Evolutionary conservation across 352 stramenopile genomes (phyloP).

Genomic region (Globisporangium yorkense): DNA sequence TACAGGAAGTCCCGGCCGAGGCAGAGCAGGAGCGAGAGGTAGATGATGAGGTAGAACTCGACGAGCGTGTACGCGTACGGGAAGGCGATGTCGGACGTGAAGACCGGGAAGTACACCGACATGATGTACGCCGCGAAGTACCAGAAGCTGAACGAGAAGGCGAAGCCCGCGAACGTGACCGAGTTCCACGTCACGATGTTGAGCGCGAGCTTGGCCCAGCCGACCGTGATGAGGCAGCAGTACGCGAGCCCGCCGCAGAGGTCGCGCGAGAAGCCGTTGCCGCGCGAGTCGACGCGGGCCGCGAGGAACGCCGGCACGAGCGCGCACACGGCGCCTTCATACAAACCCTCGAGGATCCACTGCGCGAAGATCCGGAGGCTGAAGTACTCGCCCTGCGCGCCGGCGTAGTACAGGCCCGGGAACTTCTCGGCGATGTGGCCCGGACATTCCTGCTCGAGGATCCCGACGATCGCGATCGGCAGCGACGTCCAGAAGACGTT

Average conservation of each 20-base stretch:
- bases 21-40: conserved; percentile 63
- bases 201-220: conserved; percentile 72
- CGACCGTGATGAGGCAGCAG: conserved; percentile 75
- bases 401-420: conserved; percentile 74
- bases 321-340: conserved; percentile 68
- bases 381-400: conserved; percentile 77
- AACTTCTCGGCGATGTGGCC: conserved; percentile 65
- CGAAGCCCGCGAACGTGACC: conserved; percentile 48
- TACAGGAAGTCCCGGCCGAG: conserved; percentile 76
- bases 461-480: conserved; percentile 84
- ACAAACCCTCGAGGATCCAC: conserved; percentile 79
- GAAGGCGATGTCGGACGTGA: conserved; percentile 65
- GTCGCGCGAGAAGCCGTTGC: conserved; percentile 58
- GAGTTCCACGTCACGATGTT: conserved; percentile 84
- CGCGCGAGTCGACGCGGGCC: conserved; percentile 49
- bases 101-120: conserved; percentile 42
- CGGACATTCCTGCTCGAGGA: conserved; percentile 80
- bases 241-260: conserved; percentile 71
- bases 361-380: conserved; percentile 69
- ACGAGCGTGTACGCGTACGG: conserved; percentile 65
- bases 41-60: conserved; percentile 79
- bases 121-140: conserved; percentile 64
- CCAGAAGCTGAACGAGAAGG: conserved; percentile 69
- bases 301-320: conserved; percentile 61
- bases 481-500: conserved; percentile 96